A percentile compares a stretch with the other conserved stretches of the same genome.
phyloP scores from a whole-genome alignment of 331 rosid species.

The Quercus lobata region DNA sequence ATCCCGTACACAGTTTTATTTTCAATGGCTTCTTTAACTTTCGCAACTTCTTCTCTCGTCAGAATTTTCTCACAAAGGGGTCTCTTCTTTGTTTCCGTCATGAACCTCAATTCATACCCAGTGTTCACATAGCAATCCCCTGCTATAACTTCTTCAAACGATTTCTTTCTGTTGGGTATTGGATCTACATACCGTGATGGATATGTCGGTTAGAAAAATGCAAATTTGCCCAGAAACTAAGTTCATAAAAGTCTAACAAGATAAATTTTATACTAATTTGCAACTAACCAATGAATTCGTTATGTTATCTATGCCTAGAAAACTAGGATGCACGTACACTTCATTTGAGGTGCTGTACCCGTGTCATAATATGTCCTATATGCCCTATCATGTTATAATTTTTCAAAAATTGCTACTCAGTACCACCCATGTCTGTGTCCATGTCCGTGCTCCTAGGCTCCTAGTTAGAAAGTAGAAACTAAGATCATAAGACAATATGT shows the following conservation, averaged over 20 bases:
- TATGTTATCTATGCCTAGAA: too few relatives aligned
- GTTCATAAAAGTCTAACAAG: too few relatives aligned
- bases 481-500: too few relatives aligned
- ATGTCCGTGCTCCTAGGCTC: too few relatives aligned
- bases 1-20: background rate
- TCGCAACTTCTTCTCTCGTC: conserved; percentile 3
- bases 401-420: too few relatives aligned
- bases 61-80: conserved; percentile 3
- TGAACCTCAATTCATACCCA: conserved; percentile 7
- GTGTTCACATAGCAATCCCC: conserved; percentile 13
- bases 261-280: too few relatives aligned
- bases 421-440: too few relatives aligned
- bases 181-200: background rate
- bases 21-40: background rate
- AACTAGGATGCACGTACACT: accelerated
- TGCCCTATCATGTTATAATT: too few relatives aligned
- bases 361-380: accelerated
- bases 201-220: too few relatives aligned
- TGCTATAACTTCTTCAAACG: background rate
- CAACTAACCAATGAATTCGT: too few relatives aligned
- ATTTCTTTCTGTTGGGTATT: background rate
- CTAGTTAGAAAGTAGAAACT: too few relatives aligned
- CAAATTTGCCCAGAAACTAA: too few relatives aligned
- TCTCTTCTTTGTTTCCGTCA: background rate
- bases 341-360: accelerated